Evolutionary conservation across 495 filamentous ascomycete genomes (phyloP).

Genomic region (Halenospora varia): DNA sequence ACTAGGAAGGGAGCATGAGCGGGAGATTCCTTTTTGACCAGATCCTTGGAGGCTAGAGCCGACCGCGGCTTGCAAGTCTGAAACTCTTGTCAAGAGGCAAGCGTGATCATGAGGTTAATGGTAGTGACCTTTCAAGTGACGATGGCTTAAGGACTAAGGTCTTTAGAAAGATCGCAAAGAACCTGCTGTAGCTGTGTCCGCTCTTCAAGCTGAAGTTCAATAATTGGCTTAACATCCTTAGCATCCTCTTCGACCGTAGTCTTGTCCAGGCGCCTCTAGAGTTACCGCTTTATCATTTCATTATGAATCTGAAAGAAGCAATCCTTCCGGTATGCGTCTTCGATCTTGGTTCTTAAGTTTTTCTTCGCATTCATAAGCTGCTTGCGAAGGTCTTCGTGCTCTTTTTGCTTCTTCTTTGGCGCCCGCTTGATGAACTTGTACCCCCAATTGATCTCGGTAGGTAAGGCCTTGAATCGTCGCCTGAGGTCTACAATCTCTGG

Average conservation of each 20-base stretch:
- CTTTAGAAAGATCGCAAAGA: not conserved
- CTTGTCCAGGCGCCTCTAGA: not conserved
- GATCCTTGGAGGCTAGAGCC: not conserved
- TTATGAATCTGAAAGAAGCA: not conserved
- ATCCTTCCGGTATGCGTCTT: not conserved
- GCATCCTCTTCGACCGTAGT: not conserved
- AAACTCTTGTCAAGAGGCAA: slow-evolving; percentile 2
- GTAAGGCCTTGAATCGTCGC: not conserved
- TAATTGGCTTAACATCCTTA: slow-evolving; percentile 3
- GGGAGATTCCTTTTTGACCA: slow-evolving; percentile 2
- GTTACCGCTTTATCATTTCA: not conserved
- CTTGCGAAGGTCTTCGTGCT: not conserved
- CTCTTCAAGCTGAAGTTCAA: not conserved
- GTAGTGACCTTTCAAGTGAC: not conserved
- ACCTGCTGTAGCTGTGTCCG: not conserved
- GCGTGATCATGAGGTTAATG: slow-evolving; percentile 1
- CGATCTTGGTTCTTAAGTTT: not conserved
- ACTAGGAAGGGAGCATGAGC: not conserved
- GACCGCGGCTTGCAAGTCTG: slow-evolving; percentile 2
- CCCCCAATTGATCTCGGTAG: slow-evolving; percentile 1
- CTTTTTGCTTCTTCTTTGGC: not conserved
- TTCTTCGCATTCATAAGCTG: not conserved
- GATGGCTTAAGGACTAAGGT: not conserved
- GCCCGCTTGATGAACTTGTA: slow-evolving; percentile 10
- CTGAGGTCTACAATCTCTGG: slow-evolving; percentile 12